These are phyloP conservation scores for Micromonas pusilla DNA, from an alignment of 139 green algal genomes.

Conservation along the genomic window DNA sequence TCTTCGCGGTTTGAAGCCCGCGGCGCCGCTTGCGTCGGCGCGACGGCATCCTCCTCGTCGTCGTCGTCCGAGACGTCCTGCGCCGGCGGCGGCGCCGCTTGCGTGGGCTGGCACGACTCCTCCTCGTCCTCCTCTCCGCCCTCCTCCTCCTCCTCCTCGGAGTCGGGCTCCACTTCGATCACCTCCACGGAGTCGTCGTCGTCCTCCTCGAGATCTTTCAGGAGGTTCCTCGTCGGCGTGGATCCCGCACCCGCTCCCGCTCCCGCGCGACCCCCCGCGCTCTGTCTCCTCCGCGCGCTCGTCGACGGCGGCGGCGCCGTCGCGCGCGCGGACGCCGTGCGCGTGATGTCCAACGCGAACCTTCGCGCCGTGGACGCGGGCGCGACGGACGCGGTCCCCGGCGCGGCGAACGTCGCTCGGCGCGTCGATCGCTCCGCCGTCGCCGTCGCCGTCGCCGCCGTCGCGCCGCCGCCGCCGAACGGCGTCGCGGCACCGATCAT, in stretches of 20 bases:
- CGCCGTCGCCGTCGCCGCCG: background rate
- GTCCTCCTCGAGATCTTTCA: too few species aligned
- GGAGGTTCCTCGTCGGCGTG: too few species aligned
- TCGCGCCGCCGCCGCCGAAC: background rate
- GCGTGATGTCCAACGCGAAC: too few species aligned
- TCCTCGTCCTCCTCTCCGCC: too few species aligned
- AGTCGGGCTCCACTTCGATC: background rate
- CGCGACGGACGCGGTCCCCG: too few species aligned
- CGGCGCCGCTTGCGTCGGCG: background rate
- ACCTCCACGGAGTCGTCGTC: slow-evolving; percentile 13
- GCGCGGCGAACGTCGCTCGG: too few species aligned
- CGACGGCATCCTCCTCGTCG: background rate
- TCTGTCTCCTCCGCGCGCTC: background rate
- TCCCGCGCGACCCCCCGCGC: too few species aligned
- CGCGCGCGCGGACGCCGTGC: background rate
- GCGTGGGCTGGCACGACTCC: too few species aligned
- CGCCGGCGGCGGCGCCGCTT: background rate
- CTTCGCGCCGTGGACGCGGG: too few species aligned
- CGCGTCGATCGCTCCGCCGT: background rate
- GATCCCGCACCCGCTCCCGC: too few species aligned
- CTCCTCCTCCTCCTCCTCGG: background rate
- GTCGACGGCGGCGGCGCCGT: background rate
- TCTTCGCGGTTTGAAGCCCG: too few species aligned
- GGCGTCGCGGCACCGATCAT: background rate
- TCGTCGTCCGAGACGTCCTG: background rate